phyloP scores from a whole-genome alignment of 257 asterid species.

The Ligustrum vulgare region DNA sequence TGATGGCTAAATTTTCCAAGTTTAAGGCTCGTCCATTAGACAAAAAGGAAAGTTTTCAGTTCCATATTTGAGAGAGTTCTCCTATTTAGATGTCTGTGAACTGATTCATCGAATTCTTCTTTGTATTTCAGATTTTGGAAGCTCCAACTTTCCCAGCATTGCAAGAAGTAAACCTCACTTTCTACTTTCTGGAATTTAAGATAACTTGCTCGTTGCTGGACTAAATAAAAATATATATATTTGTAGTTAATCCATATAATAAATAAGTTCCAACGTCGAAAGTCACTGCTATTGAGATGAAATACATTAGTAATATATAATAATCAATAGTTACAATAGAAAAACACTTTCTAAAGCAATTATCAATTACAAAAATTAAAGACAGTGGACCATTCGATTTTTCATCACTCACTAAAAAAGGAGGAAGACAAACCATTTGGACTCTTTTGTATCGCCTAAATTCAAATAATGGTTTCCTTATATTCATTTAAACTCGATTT shows the following conservation, averaged over 20 bases:
- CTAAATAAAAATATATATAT: neutral
- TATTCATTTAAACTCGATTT: neutral
- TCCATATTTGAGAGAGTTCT: too few species aligned
- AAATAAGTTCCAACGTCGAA: neutral
- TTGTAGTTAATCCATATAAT: too few species aligned
- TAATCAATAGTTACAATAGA: too few species aligned
- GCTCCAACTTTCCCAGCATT: slow-evolving; percentile 58
- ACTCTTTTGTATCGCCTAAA: neutral
- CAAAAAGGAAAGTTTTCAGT: slow-evolving; percentile 50
- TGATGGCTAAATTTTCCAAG: slow-evolving; percentile 88
- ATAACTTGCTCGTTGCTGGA: slow-evolving; percentile 34
- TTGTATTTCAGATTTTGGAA: slow-evolving; percentile 56
- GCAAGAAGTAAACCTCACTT: slow-evolving; percentile 70
- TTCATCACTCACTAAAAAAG: neutral
- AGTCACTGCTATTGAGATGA: neutral
- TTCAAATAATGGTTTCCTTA: neutral
- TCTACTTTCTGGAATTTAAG: slow-evolving; percentile 83
- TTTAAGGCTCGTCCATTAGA: slow-evolving; percentile 77
- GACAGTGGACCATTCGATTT: neutral
- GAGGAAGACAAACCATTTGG: neutral
- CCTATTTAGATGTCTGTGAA: too few species aligned
- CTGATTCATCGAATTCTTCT: neutral
- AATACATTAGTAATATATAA: too few species aligned
- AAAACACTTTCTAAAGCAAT: too few species aligned
- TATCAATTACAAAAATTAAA: neutral